These are phyloP conservation scores for Mrakia gelida DNA, from an alignment of 768 basidiomycete genomes.

Conservation along the genomic window DNA sequence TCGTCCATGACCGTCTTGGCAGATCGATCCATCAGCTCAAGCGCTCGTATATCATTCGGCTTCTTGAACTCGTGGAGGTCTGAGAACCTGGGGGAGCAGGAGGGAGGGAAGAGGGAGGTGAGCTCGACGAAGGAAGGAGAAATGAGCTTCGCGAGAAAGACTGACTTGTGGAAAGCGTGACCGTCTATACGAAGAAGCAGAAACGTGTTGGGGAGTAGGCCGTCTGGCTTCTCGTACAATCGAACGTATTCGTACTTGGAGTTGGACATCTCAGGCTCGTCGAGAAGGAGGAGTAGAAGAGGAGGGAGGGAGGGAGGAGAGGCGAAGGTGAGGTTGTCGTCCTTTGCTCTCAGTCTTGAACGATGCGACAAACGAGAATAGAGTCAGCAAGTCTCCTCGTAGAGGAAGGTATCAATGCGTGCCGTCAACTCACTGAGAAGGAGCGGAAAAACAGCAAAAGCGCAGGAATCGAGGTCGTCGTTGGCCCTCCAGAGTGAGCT, in stretches of 20 bases:
- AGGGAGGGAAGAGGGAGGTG: neutral
- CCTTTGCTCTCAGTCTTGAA: too few relatives aligned
- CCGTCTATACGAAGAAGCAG: slow-evolving; percentile 86
- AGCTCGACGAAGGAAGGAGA: neutral
- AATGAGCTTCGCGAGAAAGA: slow-evolving; percentile 1
- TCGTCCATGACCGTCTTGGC: slow-evolving; percentile 75
- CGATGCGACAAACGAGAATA: too few relatives aligned
- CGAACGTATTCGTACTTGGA: slow-evolving; percentile 89
- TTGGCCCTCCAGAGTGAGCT: too few relatives aligned
- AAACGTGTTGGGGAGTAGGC: slow-evolving; percentile 74
- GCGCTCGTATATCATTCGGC: slow-evolving; percentile 83
- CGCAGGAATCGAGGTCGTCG: too few relatives aligned
- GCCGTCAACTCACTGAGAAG: too few relatives aligned
- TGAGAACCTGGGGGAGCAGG: slow-evolving; percentile 60
- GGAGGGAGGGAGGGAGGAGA: neutral
- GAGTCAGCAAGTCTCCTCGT: too few relatives aligned
- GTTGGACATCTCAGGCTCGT: slow-evolving; percentile 65
- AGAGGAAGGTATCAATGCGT: too few relatives aligned
- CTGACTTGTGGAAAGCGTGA: slow-evolving; percentile 84
- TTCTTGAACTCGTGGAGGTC: slow-evolving; percentile 76
- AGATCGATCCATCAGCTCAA: slow-evolving; percentile 87
- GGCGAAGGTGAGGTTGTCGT: neutral
- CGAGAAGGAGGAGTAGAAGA: neutral
- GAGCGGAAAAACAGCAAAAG: too few relatives aligned
- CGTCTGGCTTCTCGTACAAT: slow-evolving; percentile 81